A percentile compares a stretch with the other conserved stretches of the same genome.
Conservation (phyloP, 129 eudicot genomes). For the Arctium minus region DNA sequence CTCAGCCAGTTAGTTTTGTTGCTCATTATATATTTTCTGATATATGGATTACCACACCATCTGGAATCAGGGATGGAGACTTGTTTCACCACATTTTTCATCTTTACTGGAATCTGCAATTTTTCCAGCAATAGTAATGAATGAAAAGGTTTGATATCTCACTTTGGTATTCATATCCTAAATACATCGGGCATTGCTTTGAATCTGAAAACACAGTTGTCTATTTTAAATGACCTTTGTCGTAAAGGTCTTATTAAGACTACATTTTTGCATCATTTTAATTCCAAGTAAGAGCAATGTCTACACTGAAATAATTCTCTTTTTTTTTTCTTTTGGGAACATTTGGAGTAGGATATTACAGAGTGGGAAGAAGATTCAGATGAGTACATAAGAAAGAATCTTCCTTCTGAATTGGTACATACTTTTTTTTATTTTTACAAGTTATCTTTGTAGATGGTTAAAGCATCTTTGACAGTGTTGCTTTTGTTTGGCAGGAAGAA, state of each 20-base stretch:
- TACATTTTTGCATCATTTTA: neutral
- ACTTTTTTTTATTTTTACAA: neutral
- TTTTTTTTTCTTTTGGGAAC: conserved; percentile 4
- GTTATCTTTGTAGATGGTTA: conserved; percentile 1
- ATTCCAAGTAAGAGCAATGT: conserved; percentile 1
- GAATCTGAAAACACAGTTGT: neutral
- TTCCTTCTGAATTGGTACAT: conserved; percentile 67
- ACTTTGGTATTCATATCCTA: conserved; percentile 6
- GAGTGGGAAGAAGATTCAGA: conserved; percentile 93
- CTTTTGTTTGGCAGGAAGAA: conserved; percentile 57
- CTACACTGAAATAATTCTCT: neutral
- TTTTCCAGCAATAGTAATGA: conserved; percentile 61
- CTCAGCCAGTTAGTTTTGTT: conserved; percentile 6
- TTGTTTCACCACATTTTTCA: conserved; percentile 78
- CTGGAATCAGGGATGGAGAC: conserved; percentile 73
- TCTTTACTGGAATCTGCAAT: conserved; percentile 63
- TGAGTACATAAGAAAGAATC: conserved; percentile 68
- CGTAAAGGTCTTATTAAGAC: neutral
- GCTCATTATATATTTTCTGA: neutral
- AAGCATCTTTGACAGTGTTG: neutral
- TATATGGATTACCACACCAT: neutral
- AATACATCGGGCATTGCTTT: neutral
- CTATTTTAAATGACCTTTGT: neutral
- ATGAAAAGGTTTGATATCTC: conserved; percentile 49
- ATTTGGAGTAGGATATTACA: conserved; percentile 45